A percentile compares a stretch with the other conserved stretches of the same genome.
Evolutionary conservation across 2,329 filamentous ascomycete species (phyloP).

Genomic region (Hypoxylon sp.): DNA sequence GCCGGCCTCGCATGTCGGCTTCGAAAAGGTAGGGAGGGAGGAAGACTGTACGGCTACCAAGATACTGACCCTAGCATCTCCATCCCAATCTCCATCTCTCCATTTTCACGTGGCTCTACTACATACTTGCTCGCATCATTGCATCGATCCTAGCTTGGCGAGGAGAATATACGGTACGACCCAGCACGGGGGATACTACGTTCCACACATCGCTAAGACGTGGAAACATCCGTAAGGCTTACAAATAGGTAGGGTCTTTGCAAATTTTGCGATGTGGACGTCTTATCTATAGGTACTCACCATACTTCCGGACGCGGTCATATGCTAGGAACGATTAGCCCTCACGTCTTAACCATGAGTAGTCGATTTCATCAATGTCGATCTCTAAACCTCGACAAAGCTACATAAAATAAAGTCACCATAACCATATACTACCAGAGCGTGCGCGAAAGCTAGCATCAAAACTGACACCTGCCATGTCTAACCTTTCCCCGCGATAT

Average conservation of each 20-base stretch:
- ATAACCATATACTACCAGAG: not conserved
- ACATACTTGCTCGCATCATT: not conserved
- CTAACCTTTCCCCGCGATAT: not conserved
- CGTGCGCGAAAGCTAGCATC: not conserved
- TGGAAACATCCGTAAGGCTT: constrained; percentile 3
- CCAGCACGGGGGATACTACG: not conserved
- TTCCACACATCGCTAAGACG: not conserved
- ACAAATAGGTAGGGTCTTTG: not conserved
- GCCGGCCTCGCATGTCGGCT: not conserved
- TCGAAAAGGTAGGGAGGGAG: not conserved
- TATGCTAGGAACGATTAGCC: not conserved
- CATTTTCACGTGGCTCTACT: constrained; percentile 3
- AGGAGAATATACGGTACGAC: not conserved
- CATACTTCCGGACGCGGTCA: not conserved
- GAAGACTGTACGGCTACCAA: not conserved
- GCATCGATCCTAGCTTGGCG: not conserved
- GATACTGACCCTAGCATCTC: not conserved
- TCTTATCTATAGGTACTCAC: not conserved
- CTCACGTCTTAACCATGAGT: not conserved
- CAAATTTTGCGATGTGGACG: not conserved
- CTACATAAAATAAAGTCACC: no score
- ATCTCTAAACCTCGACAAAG: no score
- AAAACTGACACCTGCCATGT: not conserved
- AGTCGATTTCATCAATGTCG: not conserved
- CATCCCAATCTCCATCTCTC: not conserved